phyloP scores from a whole-genome alignment of 257 asterid species.

The Nicotiana attenuata region DNA sequence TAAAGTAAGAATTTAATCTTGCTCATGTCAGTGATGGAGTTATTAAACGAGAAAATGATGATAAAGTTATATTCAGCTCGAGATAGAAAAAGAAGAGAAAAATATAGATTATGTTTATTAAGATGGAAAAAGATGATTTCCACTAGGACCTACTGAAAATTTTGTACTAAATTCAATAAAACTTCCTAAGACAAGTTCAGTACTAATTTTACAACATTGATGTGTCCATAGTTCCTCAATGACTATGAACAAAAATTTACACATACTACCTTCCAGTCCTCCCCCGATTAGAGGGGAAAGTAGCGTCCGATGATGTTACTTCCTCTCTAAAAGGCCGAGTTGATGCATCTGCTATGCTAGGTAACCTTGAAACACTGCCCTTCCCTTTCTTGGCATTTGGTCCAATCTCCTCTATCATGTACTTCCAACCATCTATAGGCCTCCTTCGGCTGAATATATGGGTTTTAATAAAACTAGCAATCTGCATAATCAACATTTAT shows the following conservation, averaged over 20 bases:
- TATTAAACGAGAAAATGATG: no score
- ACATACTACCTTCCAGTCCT: not conserved
- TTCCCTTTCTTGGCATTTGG: constrained; percentile 82
- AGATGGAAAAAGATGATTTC: no score
- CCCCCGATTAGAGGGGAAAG: constrained; percentile 18
- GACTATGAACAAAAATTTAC: not conserved
- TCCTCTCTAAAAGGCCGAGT: constrained; percentile 83
- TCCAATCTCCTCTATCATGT: constrained; percentile 90
- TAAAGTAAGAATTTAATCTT: no score
- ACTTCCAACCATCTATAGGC: constrained; percentile 94
- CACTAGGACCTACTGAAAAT: no score
- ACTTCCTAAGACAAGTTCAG: no score
- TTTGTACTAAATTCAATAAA: no score
- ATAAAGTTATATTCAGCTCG: no score
- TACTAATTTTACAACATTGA: no score
- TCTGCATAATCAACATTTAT: constrained; percentile 32
- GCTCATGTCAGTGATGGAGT: no score
- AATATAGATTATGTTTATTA: no score
- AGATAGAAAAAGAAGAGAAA: no score
- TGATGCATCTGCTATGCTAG: constrained; percentile 74
- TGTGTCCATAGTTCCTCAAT: no score
- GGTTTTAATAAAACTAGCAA: constrained; percentile 82
- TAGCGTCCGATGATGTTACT: constrained; percentile 21
- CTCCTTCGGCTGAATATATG: constrained; percentile 54
- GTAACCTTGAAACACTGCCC: constrained; percentile 72